A percentile compares a stretch with the other conserved stretches of the same genome.
Evolutionary conservation across 306 rosid genomes (phyloP).

Genomic region (Pyrus communis): DNA sequence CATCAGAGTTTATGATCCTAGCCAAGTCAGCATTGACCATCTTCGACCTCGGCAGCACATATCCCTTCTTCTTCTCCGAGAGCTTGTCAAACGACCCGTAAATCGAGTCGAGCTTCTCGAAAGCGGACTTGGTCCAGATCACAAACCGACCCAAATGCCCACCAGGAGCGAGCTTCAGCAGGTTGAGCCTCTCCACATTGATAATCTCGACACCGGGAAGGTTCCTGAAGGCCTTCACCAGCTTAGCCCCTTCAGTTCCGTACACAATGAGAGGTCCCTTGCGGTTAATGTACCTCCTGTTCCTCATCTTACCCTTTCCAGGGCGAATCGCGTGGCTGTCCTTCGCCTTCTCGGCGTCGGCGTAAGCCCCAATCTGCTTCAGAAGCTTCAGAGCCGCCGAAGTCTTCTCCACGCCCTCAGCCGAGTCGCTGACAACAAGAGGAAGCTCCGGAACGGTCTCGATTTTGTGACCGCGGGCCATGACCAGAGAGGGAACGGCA

Average conservation of each 20-base stretch:
- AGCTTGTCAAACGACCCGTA: constrained; percentile 71
- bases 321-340: constrained; percentile 66
- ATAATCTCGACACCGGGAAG: constrained; percentile 66
- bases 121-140: constrained; percentile 78
- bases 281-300: constrained; percentile 65
- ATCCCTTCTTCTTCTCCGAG: constrained; percentile 68
- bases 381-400: constrained; percentile 63
- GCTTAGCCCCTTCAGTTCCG: constrained; percentile 71
- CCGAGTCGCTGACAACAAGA: constrained; percentile 58
- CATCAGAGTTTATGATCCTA: constrained; percentile 85
- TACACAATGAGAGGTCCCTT: constrained; percentile 72
- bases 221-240: constrained; percentile 74
- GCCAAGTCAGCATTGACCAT: constrained; percentile 68
- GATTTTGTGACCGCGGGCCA: constrained; percentile 69
- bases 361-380: constrained; percentile 58
- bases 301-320: constrained; percentile 80
- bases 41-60: constrained; percentile 63
- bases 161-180: constrained; percentile 73
- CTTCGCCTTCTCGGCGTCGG: constrained; percentile 72
- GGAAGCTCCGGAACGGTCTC: constrained; percentile 72
- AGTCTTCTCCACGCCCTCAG: constrained; percentile 71
- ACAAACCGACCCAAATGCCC: constrained; percentile 84
- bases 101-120: constrained; percentile 81
- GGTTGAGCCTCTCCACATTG: constrained; percentile 67
- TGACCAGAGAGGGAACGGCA: constrained; percentile 58